These are phyloP conservation scores for Phytophthora europaea DNA, from an alignment of 352 stramenopile species.

Conservation along the genomic window DNA sequence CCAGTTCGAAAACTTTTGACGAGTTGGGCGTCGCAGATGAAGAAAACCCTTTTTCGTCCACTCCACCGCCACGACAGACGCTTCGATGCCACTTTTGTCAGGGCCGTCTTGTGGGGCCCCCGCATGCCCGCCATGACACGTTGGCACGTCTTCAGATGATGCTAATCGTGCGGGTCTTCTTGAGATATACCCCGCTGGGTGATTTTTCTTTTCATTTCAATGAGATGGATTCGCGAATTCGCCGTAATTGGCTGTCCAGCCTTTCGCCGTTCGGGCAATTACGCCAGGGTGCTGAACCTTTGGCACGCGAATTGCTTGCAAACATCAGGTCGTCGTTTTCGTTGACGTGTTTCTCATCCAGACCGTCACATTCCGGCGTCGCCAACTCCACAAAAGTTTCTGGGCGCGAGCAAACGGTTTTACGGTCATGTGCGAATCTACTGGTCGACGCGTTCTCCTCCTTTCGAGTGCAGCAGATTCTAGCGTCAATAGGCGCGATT, in stretches of 20 bases:
- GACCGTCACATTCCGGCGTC: not conserved
- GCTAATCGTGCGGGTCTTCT: slow-evolving; percentile 8
- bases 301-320: not conserved
- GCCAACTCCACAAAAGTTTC: not conserved
- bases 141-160: slow-evolving; percentile 1
- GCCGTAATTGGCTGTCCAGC: not conserved
- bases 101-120: not conserved
- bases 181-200: not conserved
- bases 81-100: slow-evolving; percentile 6
- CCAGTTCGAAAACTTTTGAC: not conserved
- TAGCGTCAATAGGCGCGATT: not conserved
- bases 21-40: not conserved
- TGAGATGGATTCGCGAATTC: slow-evolving; percentile 8
- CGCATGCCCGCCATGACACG: not conserved
- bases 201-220: slow-evolving; percentile 20
- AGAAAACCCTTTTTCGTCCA: not conserved
- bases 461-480: slow-evolving; percentile 8
- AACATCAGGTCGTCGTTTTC: slow-evolving; percentile 1
- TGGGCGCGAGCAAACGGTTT: not conserved
- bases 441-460: slow-evolving; percentile 7
- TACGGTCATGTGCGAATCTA: slow-evolving; percentile 11
- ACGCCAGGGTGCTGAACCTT: not conserved
- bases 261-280: not conserved
- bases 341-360: not conserved
- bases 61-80: not conserved